Conservation (phyloP, 2,329 filamentous ascomycete species). For the Neopestalotiopsis rosae region DNA sequence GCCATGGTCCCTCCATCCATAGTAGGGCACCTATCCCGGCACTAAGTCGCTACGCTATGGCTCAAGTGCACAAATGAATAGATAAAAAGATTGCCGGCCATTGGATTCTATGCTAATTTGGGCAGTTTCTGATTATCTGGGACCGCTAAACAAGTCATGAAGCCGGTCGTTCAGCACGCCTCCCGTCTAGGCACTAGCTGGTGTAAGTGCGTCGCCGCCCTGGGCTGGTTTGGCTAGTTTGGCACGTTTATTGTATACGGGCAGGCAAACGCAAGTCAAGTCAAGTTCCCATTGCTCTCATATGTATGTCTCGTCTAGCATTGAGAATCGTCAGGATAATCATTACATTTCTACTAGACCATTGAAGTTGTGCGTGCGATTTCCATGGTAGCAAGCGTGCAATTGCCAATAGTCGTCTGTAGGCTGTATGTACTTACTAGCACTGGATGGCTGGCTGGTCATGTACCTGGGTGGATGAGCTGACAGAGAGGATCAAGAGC, state of each 20-base stretch:
- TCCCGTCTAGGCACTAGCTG: not conserved
- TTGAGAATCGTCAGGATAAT: not conserved
- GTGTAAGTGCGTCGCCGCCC: not conserved
- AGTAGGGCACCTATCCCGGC: conserved; percentile 15
- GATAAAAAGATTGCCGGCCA: not conserved
- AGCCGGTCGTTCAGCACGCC: not conserved
- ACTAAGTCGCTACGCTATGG: conserved; percentile 5
- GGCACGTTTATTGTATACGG: no score
- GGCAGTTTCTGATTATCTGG: not conserved
- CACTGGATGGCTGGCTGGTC: not conserved
- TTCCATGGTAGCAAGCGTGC: not conserved
- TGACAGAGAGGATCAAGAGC: not conserved
- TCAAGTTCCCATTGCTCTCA: not conserved
- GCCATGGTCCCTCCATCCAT: not conserved
- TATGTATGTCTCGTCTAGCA: not conserved
- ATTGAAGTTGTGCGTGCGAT: no score
- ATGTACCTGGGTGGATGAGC: not conserved
- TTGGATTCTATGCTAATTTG: not conserved
- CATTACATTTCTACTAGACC: not conserved
- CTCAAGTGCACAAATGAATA: not conserved
- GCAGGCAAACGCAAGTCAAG: not conserved
- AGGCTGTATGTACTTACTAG: not conserved
- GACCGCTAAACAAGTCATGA: not conserved
- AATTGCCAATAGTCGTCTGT: not conserved
- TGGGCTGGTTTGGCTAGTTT: not conserved